Evolutionary conservation across 129 eudicot genomes (phyloP), one percentile per base, ranked within the genome.

Genomic region (Centella asiatica): DNA sequence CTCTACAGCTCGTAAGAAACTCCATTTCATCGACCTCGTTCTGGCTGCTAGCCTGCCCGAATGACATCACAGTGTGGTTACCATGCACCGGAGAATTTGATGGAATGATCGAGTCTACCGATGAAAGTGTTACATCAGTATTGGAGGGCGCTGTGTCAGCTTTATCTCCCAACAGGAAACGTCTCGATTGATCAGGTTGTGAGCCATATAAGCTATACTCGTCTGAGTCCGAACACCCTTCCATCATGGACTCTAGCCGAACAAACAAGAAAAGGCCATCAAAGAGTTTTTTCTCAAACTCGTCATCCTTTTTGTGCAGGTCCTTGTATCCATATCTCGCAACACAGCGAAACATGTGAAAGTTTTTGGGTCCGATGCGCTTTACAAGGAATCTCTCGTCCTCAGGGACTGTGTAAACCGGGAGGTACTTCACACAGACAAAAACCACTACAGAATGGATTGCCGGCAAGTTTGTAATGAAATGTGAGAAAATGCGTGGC

Each of bases 221-320:
- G 4, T 90, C 97, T 0, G 97, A 90, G 45, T 90, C 97, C 1
- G 95, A 81, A 50, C 89, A 86, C 1, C 94, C 95, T 67, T 90
- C 97, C 97, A 90, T 90, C 97, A 90, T 90, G 8, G 89, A 72
- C 81, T 90, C 97, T n/a, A 90, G 94, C 40, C 95, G 76, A 7
- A 90, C 94, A 52, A 83, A 90, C 63, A 59, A 44, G 69, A 90
- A 86, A 37, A 90, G 78, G 58, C 73, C 83, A 14, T 86, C 89
- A 10, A 90, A 90, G 0, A 90, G 81, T 68, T 90, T 90, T 29
- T 75, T 86, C 64, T 90, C 97, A 37, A 90, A 90, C 2, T 81
- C 87, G 2, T 90, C 97, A 22, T 90, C 97, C 68, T 90, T 90
- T 69, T 75, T 86, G 74, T 90, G 97, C 11, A 90, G 83, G 72